These are phyloP conservation scores for Coriolopsis trogii DNA, from an alignment of 1,284 basidiomycete species.

Conservation along the genomic window DNA sequence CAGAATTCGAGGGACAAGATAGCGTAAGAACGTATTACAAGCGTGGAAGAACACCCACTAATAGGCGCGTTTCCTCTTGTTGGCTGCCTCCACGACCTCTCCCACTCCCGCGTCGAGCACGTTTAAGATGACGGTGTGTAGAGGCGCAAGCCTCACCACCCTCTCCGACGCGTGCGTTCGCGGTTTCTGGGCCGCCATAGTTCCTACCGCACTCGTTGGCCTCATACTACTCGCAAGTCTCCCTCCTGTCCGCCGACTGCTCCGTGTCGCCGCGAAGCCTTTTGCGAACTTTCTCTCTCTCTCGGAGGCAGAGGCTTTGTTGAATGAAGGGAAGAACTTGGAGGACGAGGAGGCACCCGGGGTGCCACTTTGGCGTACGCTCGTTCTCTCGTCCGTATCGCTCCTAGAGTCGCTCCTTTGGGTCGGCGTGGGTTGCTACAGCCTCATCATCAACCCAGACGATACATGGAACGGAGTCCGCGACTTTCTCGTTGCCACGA, in stretches of 20 bases:
- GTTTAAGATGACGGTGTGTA: slow-evolving; percentile 21
- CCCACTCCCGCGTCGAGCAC: slow-evolving; percentile 4
- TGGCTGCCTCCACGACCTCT: not conserved
- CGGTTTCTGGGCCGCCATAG: slow-evolving; percentile 54
- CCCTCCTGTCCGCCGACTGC: slow-evolving; percentile 33
- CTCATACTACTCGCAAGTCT: slow-evolving; percentile 44
- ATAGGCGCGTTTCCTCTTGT: too few relatives aligned
- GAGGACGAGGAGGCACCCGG: slow-evolving; percentile 11
- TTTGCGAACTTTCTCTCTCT: slow-evolving; percentile 58
- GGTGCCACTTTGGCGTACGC: slow-evolving; percentile 57
- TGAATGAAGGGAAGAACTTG: slow-evolving; percentile 25
- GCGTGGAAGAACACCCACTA: too few relatives aligned
- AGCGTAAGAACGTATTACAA: too few relatives aligned
- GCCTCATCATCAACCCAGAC: slow-evolving; percentile 32
- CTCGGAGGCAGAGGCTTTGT: slow-evolving; percentile 59
- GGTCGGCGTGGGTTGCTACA: slow-evolving; percentile 51
- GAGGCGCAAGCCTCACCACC: slow-evolving; percentile 41
- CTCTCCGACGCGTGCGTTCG: slow-evolving; percentile 56
- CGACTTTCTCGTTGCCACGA: slow-evolving; percentile 45
- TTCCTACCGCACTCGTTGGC: slow-evolving; percentile 53
- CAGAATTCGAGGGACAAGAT: too few relatives aligned
- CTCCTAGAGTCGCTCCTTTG: slow-evolving; percentile 53
- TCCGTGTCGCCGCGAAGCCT: slow-evolving; percentile 36
- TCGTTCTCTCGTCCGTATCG: slow-evolving; percentile 52
- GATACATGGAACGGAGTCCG: slow-evolving; percentile 35